Evolutionary conservation across 2,329 filamentous ascomycete genomes (phyloP).

Genomic region (Massarina eburnea): DNA sequence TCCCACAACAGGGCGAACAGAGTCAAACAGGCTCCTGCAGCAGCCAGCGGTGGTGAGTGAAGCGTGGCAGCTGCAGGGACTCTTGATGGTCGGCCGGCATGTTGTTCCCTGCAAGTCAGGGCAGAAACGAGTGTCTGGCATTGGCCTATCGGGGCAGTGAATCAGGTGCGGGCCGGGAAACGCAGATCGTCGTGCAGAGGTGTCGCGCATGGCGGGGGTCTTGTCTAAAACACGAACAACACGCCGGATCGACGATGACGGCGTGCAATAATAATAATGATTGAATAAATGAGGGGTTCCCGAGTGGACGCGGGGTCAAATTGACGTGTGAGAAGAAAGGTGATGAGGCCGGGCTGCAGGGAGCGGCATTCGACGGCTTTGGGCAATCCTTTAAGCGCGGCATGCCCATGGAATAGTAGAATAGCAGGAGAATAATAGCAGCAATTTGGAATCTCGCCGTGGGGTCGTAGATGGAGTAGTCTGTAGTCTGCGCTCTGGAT

Average conservation of each 20-base stretch:
- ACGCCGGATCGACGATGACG: conserved; percentile 7
- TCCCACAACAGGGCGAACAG: conserved; percentile 15
- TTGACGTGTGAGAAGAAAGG: neutral
- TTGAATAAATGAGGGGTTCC: neutral
- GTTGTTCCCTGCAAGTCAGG: conserved; percentile 20
- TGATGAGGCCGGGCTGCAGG: neutral
- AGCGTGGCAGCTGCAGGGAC: conserved; percentile 39
- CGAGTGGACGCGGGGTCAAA: neutral
- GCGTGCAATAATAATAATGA: neutral
- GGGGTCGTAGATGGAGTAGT: neutral
- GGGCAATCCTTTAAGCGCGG: neutral
- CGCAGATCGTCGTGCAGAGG: conserved; percentile 32
- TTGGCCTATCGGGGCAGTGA: conserved; percentile 39
- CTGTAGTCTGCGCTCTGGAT: neutral
- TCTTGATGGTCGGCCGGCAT: conserved; percentile 15
- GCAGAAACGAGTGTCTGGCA: conserved; percentile 28
- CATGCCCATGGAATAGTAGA: neutral
- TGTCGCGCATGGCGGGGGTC: conserved; percentile 25
- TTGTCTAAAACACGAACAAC: conserved; percentile 14
- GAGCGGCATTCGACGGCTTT: conserved; percentile 1
- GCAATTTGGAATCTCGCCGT: neutral
- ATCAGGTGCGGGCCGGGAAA: conserved; percentile 23
- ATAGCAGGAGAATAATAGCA: neutral
- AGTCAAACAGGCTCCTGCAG: conserved; percentile 18
- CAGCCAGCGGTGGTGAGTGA: conserved; percentile 13